These are phyloP conservation scores for Rubus idaeus DNA, from an alignment of 306 rosid species.

Conservation along the genomic window DNA sequence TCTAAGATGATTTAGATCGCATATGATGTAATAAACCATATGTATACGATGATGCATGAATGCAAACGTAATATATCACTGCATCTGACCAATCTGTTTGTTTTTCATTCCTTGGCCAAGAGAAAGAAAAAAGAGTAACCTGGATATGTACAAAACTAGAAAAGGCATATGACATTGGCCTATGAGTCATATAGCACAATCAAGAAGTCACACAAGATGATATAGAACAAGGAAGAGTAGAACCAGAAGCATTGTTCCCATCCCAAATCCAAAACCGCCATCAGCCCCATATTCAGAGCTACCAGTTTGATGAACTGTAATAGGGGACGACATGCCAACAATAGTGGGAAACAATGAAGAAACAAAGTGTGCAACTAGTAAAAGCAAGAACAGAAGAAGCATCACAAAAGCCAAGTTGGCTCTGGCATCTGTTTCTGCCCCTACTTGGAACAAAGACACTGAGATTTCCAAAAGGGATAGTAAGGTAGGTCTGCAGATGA, in stretches of 20 bases:
- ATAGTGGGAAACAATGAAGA: conserved; percentile 26
- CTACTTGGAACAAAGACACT: conserved; percentile 25
- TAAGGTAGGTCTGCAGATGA: conserved; percentile 47
- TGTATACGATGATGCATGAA: background rate
- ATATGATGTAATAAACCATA: background rate
- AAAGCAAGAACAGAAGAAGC: conserved; percentile 32
- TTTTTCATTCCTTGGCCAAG: background rate
- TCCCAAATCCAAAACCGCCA: conserved; percentile 33
- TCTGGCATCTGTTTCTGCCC: conserved; percentile 20
- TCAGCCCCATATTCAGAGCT: conserved; percentile 21
- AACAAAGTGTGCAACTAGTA: conserved; percentile 19
- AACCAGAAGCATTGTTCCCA: conserved; percentile 29
- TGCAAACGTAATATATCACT: background rate
- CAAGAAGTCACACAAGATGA: conserved; percentile 27
- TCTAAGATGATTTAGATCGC: too few relatives aligned
- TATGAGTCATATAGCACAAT: background rate
- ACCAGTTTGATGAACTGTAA: conserved; percentile 6
- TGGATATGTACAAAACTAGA: background rate
- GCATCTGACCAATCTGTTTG: background rate
- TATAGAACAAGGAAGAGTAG: conserved; percentile 42
- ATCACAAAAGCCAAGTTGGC: conserved; percentile 16
- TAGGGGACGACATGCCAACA: conserved; percentile 23
- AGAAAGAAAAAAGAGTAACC: background rate
- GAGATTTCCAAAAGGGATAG: conserved; percentile 36
- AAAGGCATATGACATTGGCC: background rate